phyloP scores from a whole-genome alignment of 208 protist genomes.

The Naegleria lovaniensis region DNA sequence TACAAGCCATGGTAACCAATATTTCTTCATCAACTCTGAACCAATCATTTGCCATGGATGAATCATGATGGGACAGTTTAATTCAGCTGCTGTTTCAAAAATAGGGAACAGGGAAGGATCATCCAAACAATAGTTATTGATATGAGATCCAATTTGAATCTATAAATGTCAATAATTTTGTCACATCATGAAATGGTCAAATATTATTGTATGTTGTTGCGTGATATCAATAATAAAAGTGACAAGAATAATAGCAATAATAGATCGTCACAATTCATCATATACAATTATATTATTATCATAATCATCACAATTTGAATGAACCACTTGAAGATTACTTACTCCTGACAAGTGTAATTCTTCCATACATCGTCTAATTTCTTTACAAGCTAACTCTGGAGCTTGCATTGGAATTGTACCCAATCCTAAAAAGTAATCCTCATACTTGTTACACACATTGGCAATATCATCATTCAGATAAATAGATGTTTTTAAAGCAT shows the following conservation, averaged over 20 bases:
- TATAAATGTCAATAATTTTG: not conserved
- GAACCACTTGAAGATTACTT: too few relatives aligned
- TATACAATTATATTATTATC: too few relatives aligned
- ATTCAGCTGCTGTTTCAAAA: constrained; percentile 52
- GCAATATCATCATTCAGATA: constrained; percentile 65
- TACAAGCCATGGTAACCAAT: constrained; percentile 66
- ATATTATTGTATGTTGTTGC: too few relatives aligned
- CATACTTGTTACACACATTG: constrained; percentile 25
- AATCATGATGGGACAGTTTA: constrained; percentile 57
- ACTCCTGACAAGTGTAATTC: constrained; percentile 61
- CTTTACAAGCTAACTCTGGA: constrained; percentile 56
- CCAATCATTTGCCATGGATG: constrained; percentile 75
- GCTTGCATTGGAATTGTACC: constrained; percentile 54
- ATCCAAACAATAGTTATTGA: constrained; percentile 63
- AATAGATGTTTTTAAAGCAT: constrained; percentile 50
- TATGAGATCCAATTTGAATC: constrained; percentile 61
- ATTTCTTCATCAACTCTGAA: constrained; percentile 54
- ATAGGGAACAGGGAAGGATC: constrained; percentile 59
- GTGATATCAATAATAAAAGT: too few relatives aligned
- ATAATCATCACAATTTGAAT: too few relatives aligned
- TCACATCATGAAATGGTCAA: too few relatives aligned
- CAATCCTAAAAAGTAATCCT: constrained; percentile 36
- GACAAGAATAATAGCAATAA: too few relatives aligned
- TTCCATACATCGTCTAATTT: constrained; percentile 51
- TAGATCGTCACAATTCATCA: too few relatives aligned